Percentiles rank a stretch among this genome's conserved stretches.
Conservation (phyloP, 2,329 filamentous ascomycete species). For the Fusarium sulawesiense region DNA sequence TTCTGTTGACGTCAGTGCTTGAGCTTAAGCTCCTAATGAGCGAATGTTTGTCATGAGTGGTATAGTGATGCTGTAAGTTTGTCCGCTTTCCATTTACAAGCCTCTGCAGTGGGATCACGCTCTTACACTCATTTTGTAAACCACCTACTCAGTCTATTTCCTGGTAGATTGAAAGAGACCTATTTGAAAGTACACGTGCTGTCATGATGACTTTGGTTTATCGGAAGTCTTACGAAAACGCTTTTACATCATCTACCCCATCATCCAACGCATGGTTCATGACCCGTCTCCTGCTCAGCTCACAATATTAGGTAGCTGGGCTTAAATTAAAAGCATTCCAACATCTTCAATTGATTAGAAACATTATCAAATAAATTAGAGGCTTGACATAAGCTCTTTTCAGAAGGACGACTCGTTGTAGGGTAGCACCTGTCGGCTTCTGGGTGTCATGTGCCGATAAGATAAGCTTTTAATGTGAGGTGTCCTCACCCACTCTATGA, state of each 20-base stretch:
- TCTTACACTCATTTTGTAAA: background rate
- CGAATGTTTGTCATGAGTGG: background rate
- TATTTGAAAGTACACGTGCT: background rate
- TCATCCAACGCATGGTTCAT: background rate
- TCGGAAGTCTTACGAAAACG: background rate
- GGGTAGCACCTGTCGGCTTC: slow-evolving; percentile 27
- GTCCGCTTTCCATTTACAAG: background rate
- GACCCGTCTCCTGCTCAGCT: background rate
- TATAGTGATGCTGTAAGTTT: background rate
- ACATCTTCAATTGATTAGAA: background rate
- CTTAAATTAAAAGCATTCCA: background rate
- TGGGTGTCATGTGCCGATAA: slow-evolving; percentile 53
- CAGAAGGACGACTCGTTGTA: slow-evolving; percentile 4
- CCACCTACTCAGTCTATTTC: background rate
- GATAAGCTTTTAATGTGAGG: slow-evolving; percentile 51
- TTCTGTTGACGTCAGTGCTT: background rate
- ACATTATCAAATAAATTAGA: background rate
- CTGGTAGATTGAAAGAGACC: background rate
- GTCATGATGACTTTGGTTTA: background rate
- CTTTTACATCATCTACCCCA: background rate
- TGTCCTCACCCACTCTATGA: slow-evolving; percentile 47
- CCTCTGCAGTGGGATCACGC: background rate
- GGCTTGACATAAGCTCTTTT: background rate
- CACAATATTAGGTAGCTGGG: background rate
- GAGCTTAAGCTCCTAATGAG: background rate